Evolutionary conservation across 192 early-diverging fungal genomes (phyloP), one percentile per base, ranked within the genome.

Genomic region (Backusella liffmaniae): DNA sequence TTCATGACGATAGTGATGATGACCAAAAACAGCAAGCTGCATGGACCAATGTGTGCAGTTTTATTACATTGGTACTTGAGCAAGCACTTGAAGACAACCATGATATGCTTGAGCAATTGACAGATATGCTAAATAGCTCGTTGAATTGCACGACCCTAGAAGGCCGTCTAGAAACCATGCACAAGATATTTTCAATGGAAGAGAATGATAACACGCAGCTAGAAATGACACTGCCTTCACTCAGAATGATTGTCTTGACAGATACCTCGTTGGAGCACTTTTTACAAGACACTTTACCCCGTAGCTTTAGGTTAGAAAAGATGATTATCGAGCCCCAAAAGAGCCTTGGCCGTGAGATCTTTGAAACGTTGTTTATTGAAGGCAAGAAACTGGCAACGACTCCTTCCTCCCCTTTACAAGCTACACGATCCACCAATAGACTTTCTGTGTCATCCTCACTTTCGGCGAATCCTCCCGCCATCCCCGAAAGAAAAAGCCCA

Each of bases 241-340:
- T 78, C 79, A 84, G 91, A 32, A 94, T 97, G 85, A 89, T 95
- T 2, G 86, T 96, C 46, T 79, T 97, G 67, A 90, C 89, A 32
- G 94, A 98, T 80, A 92, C 90, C 30, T 89, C 89, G 39, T 82
- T 98, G n/a, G 92, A 94, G 73, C 77, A 81, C 15, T 97, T 95
- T 65, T 96, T 98, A 72, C 89, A 93, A 41, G 65, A 69, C 9
- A 88, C 82, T 23, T 92, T 94, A 69, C 53, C 86, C 26, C 49
- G n/a, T 39, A 88, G 84, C 9, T 90, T 94, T 80, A 85, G 85
- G 51, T 68, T 94, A 8, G 77, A 86, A 71, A 90, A 94, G 73
- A 79, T 79, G 5, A 13, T 81, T 18, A 71, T 67, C 32, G 88
- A 89, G 34, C 74, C 86, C 46, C 85, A 84, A 68, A 81, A 84